Evolutionary conservation across 2,329 filamentous ascomycete genomes (phyloP).

Genomic region (Neofusicoccum cordaticola): DNA sequence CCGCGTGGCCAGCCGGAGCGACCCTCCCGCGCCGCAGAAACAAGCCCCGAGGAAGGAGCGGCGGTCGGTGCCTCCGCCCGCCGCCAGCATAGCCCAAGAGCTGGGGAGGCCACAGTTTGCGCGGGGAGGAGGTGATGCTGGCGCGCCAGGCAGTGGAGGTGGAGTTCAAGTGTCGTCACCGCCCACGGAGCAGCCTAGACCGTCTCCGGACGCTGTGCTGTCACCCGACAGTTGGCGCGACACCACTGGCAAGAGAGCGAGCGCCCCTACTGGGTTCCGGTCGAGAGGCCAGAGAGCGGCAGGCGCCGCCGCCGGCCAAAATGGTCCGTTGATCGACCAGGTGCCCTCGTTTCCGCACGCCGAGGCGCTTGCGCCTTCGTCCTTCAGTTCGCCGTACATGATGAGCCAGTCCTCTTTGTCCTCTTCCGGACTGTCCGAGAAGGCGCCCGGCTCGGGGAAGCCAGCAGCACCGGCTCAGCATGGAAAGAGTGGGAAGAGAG

Average conservation of each 20-base stretch:
- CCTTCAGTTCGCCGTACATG: slow-evolving; percentile 10
- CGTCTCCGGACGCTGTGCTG: slow-evolving; percentile 20
- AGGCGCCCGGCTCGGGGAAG: slow-evolving; percentile 28
- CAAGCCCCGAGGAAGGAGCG: neutral
- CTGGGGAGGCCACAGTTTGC: neutral
- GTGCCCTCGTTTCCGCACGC: slow-evolving; percentile 18
- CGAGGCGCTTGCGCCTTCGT: neutral
- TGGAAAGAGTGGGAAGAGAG: slow-evolving; percentile 45
- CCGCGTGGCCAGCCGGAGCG: slow-evolving; percentile 35
- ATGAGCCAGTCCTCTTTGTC: slow-evolving; percentile 15
- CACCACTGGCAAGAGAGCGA: slow-evolving; percentile 23
- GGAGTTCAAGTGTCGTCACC: slow-evolving; percentile 21
- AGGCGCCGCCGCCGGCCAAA: slow-evolving; percentile 20
- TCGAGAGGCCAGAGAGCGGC: slow-evolving; percentile 27
- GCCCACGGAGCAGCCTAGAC: slow-evolving; percentile 19
- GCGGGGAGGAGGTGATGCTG: neutral
- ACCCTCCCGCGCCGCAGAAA: slow-evolving; percentile 15
- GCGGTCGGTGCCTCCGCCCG: neutral
- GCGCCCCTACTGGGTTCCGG: slow-evolving; percentile 32
- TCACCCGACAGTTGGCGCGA: slow-evolving; percentile 26
- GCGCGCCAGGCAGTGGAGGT: slow-evolving; percentile 6
- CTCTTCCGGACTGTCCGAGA: slow-evolving; percentile 27
- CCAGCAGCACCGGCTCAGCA: slow-evolving; percentile 23
- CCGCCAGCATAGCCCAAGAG: neutral
- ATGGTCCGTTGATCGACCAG: slow-evolving; percentile 16